These are phyloP conservation scores for Hanseniaspora occidentalis DNA, from an alignment of 805 yeast genomes.

Conservation along the genomic window DNA sequence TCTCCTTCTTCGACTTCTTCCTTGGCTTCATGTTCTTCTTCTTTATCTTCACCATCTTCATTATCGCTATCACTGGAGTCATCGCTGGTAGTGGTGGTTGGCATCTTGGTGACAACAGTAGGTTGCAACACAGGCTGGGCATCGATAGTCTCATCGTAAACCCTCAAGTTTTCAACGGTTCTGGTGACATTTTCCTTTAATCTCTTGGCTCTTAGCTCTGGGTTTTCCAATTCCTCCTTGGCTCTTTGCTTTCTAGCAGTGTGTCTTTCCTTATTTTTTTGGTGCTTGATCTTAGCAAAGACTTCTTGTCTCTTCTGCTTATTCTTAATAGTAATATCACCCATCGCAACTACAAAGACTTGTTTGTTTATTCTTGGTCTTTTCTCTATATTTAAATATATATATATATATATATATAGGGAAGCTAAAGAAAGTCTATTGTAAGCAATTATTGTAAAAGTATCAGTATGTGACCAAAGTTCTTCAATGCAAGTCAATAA, in stretches of 20 bases:
- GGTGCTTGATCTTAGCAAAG: constrained; percentile 60
- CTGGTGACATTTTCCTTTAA: constrained; percentile 64
- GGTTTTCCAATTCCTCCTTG: constrained; percentile 75
- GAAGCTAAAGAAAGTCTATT: too few relatives aligned
- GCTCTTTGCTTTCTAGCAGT: constrained; percentile 69
- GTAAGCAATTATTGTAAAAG: too few relatives aligned
- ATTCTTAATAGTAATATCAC: constrained; percentile 46
- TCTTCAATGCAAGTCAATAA: too few relatives aligned
- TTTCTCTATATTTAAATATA: neutral
- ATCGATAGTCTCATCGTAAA: constrained; percentile 71
- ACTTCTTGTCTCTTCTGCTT: constrained; percentile 72
- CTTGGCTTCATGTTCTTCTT: constrained; percentile 3
- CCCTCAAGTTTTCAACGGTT: constrained; percentile 76
- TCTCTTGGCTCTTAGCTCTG: constrained; percentile 71
- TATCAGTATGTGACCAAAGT: too few relatives aligned
- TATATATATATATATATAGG: too few relatives aligned
- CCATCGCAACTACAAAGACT: constrained; percentile 17
- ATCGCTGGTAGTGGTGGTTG: constrained; percentile 16
- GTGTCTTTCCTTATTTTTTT: constrained; percentile 65
- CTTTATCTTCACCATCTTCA: constrained; percentile 1
- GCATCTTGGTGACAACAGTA: too few relatives aligned
- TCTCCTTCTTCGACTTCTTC: constrained; percentile 8
- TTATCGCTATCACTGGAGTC: constrained; percentile 17
- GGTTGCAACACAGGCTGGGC: too few relatives aligned
- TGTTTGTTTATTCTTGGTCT: neutral